These are phyloP conservation scores for Suillus lakei DNA, from an alignment of 768 basidiomycete genomes.

Conservation along the genomic window DNA sequence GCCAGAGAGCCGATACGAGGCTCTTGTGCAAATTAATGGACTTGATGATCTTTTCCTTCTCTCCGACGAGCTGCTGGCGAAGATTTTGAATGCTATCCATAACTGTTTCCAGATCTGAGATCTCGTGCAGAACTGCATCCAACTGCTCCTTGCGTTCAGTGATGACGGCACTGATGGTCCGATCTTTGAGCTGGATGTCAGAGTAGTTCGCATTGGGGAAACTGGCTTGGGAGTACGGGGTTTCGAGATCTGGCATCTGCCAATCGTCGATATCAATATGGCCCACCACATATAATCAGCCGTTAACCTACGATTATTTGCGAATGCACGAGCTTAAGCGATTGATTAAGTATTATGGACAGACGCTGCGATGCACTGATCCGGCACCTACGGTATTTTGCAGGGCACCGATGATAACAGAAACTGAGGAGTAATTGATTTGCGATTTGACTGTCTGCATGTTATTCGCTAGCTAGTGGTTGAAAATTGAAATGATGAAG, in stretches of 20 bases:
- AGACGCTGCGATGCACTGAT: too few species aligned
- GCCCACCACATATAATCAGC: neutral
- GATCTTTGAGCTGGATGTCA: conserved; percentile 17
- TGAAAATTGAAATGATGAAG: too few species aligned
- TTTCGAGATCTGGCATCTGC: neutral
- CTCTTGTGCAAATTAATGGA: conserved; percentile 27
- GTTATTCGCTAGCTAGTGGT: neutral
- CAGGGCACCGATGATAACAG: neutral
- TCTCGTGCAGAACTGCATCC: conserved; percentile 16
- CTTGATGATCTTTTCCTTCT: conserved; percentile 11
- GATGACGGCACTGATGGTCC: conserved; percentile 19
- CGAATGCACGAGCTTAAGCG: neutral
- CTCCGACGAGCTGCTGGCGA: conserved; percentile 19
- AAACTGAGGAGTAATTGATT: neutral
- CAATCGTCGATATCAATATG: neutral
- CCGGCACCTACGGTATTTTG: neutral
- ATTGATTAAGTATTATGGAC: too few species aligned
- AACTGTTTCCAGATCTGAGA: conserved; percentile 17
- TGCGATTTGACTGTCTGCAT: neutral
- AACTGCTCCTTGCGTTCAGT: conserved; percentile 20
- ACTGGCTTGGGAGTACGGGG: neutral
- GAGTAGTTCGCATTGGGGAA: conserved; percentile 14
- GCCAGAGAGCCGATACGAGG: conserved; percentile 36
- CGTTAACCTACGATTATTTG: neutral
- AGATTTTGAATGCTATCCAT: conserved; percentile 15